Conservation (phyloP, 768 basidiomycete species). For the Suillus americanus region DNA sequence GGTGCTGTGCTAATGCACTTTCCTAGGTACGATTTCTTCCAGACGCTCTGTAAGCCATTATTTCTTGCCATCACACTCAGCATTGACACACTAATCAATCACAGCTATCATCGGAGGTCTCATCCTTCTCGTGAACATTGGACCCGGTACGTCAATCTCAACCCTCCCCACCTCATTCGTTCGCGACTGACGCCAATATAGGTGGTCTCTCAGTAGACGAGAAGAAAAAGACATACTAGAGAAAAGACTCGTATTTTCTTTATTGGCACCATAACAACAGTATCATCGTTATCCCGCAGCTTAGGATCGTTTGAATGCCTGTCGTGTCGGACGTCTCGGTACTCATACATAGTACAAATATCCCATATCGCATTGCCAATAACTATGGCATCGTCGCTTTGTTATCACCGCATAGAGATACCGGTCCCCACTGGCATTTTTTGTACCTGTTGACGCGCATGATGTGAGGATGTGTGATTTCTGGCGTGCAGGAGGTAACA, state of each 20-base stretch:
- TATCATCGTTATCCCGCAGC: background rate
- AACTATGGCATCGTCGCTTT: background rate
- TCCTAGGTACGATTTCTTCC: slow-evolving; percentile 96
- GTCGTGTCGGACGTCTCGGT: background rate
- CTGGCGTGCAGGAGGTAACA: background rate
- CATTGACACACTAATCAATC: slow-evolving; percentile 10
- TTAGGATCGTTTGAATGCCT: background rate
- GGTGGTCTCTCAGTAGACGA: slow-evolving; percentile 97
- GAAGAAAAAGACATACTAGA: slow-evolving; percentile 93
- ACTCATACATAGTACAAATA: background rate
- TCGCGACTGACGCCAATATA: slow-evolving; percentile 25
- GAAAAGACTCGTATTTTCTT: background rate
- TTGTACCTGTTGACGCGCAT: background rate
- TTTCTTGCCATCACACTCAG: background rate
- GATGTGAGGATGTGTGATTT: background rate
- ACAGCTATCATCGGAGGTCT: slow-evolving; percentile 94
- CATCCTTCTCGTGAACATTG: slow-evolving; percentile 96
- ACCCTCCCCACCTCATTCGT: background rate
- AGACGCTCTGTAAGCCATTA: slow-evolving; percentile 69
- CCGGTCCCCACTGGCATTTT: no score
- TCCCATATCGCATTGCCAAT: slow-evolving; percentile 4
- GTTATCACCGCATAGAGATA: background rate
- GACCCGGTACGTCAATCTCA: slow-evolving; percentile 64
- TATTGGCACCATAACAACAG: background rate
- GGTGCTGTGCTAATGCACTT: slow-evolving; percentile 21